A percentile compares a stretch with the other conserved stretches of the same genome.
Conservation (phyloP, 1,139 yeast genomes). For the Hyphopichia burtonii region DNA sequence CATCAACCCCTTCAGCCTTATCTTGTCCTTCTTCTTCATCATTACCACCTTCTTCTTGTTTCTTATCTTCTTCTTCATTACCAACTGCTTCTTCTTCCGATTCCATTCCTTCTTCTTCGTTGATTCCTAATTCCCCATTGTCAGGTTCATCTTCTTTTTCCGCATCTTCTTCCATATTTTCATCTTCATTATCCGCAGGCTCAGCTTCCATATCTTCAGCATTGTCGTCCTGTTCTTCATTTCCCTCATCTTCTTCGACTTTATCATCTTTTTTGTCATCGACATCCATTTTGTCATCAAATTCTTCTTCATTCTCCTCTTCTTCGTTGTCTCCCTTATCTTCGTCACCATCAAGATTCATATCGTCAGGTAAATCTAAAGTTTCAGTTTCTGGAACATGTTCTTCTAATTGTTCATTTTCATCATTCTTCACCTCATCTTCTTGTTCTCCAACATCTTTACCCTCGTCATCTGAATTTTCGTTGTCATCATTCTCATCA, state of each 20-base stretch:
- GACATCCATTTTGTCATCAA: conserved; percentile 28
- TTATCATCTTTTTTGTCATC: conserved; percentile 16
- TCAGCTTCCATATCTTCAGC: conserved; percentile 19
- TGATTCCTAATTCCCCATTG: conserved; percentile 27
- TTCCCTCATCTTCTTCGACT: conserved; percentile 14
- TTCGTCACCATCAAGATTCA: conserved; percentile 71
- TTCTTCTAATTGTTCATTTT: conserved; percentile 67
- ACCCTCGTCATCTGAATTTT: conserved; percentile 45
- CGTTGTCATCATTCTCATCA: conserved; percentile 29
- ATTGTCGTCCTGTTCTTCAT: conserved; percentile 13
- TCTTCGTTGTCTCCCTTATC: conserved; percentile 52
- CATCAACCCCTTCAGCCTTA: conserved; percentile 43
- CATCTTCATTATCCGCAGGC: conserved; percentile 21
- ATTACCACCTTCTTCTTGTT: conserved; percentile 19
- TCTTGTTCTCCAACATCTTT: conserved; percentile 78
- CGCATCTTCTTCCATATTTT: conserved; percentile 18
- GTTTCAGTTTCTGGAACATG: conserved; percentile 80
- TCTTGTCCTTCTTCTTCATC: conserved; percentile 26
- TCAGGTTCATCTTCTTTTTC: conserved; percentile 22
- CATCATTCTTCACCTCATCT: conserved; percentile 72
- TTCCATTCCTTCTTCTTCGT: conserved; percentile 17
- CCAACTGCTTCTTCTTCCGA: conserved; percentile 22
- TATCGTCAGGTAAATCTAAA: conserved; percentile 81
- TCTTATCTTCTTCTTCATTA: conserved; percentile 17
- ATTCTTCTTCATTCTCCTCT: conserved; percentile 26